Percentiles rank a stretch among this genome's conserved stretches.
phyloP scores from a whole-genome alignment of 139 green algal genomes.

The Chlamydomonas incerta region DNA sequence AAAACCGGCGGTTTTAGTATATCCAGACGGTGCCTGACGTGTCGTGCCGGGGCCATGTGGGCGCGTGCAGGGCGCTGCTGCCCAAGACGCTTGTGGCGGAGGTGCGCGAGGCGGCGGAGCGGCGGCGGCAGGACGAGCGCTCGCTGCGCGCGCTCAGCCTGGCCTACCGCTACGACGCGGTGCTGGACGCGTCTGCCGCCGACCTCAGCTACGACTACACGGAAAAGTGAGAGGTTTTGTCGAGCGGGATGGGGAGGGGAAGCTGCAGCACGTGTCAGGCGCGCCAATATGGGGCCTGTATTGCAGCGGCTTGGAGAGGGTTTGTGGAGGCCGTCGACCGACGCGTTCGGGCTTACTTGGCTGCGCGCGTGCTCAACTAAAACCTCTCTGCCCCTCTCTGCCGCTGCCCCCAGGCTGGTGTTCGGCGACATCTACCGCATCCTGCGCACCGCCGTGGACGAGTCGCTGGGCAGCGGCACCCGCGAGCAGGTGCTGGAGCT shows the following conservation, averaged over 20 bases:
- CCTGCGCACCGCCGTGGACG: constrained; percentile 74
- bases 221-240: constrained; percentile 61
- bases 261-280: too few species aligned
- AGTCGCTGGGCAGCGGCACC: constrained; percentile 65
- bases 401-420: not conserved
- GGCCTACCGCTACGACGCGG: constrained; percentile 50
- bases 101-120: constrained; percentile 91
- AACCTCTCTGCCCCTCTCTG: too few species aligned
- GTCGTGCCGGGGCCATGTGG: too few species aligned
- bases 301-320: too few species aligned
- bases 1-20: too few species aligned
- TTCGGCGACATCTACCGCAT: constrained; percentile 84
- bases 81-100: constrained; percentile 91
- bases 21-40: too few species aligned
- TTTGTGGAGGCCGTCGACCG: too few species aligned
- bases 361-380: too few species aligned
- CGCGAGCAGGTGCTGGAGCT: constrained; percentile 72
- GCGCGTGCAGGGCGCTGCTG: constrained; percentile 88
- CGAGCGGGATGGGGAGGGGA: too few species aligned
- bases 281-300: too few species aligned
- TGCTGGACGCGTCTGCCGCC: constrained; percentile 35
- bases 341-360: too few species aligned
- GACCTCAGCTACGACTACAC: constrained; percentile 86
- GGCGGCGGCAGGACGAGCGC: constrained; percentile 64
- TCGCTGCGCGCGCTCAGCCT: constrained; percentile 51